Evolutionary conservation across 176 grass and related monocot genomes (phyloP).

Genomic region (Raddia distichophylla): DNA sequence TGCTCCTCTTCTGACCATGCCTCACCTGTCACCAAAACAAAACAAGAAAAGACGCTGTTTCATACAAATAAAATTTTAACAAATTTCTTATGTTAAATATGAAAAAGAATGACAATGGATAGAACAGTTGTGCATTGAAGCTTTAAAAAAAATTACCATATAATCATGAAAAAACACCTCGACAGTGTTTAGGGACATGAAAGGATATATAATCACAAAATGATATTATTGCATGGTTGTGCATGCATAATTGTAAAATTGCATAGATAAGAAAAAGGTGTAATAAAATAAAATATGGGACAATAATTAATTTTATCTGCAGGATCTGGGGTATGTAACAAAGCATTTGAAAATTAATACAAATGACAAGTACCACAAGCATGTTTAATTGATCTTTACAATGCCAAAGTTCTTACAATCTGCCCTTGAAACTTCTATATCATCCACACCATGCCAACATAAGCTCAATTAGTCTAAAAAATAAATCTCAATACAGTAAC

Average conservation of each 20-base stretch:
- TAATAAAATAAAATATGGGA: not conserved
- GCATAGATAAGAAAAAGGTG: not conserved
- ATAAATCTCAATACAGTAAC: not conserved
- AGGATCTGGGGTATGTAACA: not conserved
- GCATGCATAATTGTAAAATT: not conserved
- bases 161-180: not conserved
- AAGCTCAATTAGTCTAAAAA: not conserved
- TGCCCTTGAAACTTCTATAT: not conserved
- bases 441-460: not conserved
- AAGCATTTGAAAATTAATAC: not conserved
- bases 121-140: not conserved
- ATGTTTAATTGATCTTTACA: too few species aligned
- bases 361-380: not conserved
- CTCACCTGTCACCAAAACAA: constrained; percentile 46
- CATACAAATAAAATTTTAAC: not conserved
- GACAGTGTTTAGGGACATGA: not conserved
- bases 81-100: too few species aligned
- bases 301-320: not conserved
- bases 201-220: not conserved
- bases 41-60: constrained; percentile 25
- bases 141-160: not conserved
- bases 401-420: not conserved
- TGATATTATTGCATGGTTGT: not conserved
- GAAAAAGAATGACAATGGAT: too few species aligned
- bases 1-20: constrained; percentile 80